Conservation (phyloP, 768 basidiomycete species). For the Cyathus striatus region DNA sequence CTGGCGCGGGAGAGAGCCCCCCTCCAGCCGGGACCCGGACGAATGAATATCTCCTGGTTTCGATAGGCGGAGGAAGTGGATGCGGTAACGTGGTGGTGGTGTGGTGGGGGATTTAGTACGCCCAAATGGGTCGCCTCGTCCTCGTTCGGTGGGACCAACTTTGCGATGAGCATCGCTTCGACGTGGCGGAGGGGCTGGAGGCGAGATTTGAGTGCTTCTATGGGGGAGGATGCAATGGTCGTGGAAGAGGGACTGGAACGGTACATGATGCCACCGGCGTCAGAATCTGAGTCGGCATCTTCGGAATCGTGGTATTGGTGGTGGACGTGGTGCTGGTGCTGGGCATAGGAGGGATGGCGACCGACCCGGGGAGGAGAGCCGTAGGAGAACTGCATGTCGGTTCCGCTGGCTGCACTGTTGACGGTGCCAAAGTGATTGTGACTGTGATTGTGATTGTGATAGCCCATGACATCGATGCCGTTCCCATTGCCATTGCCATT, state of each 20-base stretch:
- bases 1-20: conserved; percentile 45
- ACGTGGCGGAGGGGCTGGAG: conserved; percentile 66
- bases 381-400: conserved; percentile 18
- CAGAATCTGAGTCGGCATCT: conserved; percentile 14
- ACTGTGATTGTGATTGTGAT: too few relatives aligned
- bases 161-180: conserved; percentile 64
- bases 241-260: conserved; percentile 18
- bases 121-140: conserved; percentile 44
- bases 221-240: conserved; percentile 19
- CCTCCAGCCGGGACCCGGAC: conserved; percentile 67
- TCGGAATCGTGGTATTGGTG: conserved; percentile 10
- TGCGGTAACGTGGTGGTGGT: conserved; percentile 32
- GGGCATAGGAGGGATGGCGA: conserved; percentile 12
- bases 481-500: too few relatives aligned
- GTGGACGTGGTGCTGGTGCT: conserved; percentile 15
- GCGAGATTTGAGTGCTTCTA: conserved; percentile 57
- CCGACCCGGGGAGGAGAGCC: conserved; percentile 13
- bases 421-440: conserved; percentile 2
- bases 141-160: conserved; percentile 64
- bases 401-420: neutral
- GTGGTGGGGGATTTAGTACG: conserved; percentile 14
- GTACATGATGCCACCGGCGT: conserved; percentile 3
- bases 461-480: too few relatives aligned
- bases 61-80: conserved; percentile 17
- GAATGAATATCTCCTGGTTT: conserved; percentile 54